Evolutionary conservation across 805 yeast genomes (phyloP).

Genomic region (Brettanomyces anomalus): DNA sequence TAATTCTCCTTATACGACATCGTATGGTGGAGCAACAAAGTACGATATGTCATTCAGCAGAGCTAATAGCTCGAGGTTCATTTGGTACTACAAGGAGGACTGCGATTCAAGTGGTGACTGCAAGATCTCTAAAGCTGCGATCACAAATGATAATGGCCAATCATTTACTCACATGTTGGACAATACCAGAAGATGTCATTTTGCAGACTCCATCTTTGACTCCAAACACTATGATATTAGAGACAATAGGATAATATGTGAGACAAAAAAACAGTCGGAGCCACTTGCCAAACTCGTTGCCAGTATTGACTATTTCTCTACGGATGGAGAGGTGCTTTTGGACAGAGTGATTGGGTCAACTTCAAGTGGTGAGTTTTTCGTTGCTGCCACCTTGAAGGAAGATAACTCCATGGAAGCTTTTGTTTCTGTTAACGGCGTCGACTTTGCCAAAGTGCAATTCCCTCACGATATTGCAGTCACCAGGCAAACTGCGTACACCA

Average conservation of each 20-base stretch:
- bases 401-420: conserved; percentile 52
- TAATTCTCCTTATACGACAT: conserved; percentile 29
- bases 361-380: conserved; percentile 56
- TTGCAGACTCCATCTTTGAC: conserved; percentile 47
- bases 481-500: conserved; percentile 65
- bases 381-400: conserved; percentile 56
- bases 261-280: conserved; percentile 29
- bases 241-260: conserved; percentile 57
- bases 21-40: conserved; percentile 33
- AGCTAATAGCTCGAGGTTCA: conserved; percentile 43
- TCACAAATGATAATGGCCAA: conserved; percentile 61
- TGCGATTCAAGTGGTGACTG: conserved; percentile 47
- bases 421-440: conserved; percentile 70
- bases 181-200: conserved; percentile 55
- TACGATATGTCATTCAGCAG: conserved; percentile 54
- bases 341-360: conserved; percentile 67
- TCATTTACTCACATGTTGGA: conserved; percentile 47
- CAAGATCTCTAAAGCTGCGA: conserved; percentile 40
- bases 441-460: conserved; percentile 70
- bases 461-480: conserved; percentile 59
- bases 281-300: conserved; percentile 27
- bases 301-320: conserved; percentile 43
- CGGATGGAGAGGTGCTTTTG: conserved; percentile 32
- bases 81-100: conserved; percentile 57
- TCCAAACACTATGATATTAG: conserved; percentile 18